Percentiles rank a stretch among this genome's conserved stretches.
Conservation (phyloP, 768 basidiomycete genomes). For the Mycena amicta region DNA sequence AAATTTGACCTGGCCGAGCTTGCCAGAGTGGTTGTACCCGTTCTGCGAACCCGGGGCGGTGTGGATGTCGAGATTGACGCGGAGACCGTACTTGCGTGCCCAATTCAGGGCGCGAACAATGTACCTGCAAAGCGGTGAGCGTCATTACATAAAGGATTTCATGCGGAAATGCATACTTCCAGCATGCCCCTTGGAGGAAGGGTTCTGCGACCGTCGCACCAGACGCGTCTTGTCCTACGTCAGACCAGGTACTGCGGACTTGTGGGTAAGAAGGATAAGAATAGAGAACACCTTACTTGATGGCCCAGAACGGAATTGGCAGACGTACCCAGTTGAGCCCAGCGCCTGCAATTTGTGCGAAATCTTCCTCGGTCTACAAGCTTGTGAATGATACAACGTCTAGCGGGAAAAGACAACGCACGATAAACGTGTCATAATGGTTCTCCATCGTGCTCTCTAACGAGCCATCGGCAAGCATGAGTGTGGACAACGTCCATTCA, state of each 20-base stretch:
- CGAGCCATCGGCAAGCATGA: constrained; percentile 67
- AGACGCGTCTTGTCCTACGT: background rate
- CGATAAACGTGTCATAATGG: constrained; percentile 86
- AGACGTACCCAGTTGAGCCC: constrained; percentile 87
- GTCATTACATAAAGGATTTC: too few relatives aligned
- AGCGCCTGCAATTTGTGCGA: constrained; percentile 86
- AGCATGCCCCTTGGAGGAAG: constrained; percentile 1
- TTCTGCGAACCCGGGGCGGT: constrained; percentile 50
- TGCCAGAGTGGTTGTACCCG: constrained; percentile 51
- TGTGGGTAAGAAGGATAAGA: background rate
- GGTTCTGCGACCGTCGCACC: background rate
- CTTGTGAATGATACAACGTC: constrained; percentile 1
- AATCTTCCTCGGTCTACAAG: constrained; percentile 82
- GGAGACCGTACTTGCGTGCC: constrained; percentile 72
- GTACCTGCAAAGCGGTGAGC: too few relatives aligned
- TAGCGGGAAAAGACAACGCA: constrained; percentile 39
- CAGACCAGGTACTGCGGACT: constrained; percentile 5
- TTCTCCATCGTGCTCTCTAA: constrained; percentile 58
- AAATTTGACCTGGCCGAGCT: constrained; percentile 35
- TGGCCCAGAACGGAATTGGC: constrained; percentile 86
- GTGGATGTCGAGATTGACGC: constrained; percentile 67
- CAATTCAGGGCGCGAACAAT: constrained; percentile 64
- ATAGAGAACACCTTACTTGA: constrained; percentile 44
- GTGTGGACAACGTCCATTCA: constrained; percentile 72
- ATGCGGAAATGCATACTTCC: too few relatives aligned